phyloP scores from a whole-genome alignment of 2,329 filamentous ascomycete species.

The Dissoconium aciculare region DNA sequence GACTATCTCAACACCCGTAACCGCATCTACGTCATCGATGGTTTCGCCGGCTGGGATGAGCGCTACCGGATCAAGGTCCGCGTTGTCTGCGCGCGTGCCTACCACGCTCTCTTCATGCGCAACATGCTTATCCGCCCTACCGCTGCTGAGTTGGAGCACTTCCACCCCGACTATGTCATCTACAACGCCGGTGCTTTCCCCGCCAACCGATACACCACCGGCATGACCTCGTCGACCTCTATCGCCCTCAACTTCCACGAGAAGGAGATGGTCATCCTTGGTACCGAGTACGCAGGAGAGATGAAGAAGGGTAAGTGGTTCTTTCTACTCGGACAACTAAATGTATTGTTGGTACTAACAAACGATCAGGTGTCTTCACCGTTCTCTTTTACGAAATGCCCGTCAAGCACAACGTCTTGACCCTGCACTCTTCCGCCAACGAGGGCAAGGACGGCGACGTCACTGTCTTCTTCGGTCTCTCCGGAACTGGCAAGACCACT shows the following conservation, averaged over 20 bases:
- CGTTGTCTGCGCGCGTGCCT: constrained; percentile 95
- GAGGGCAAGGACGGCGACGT: constrained; percentile 90
- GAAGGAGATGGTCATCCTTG: constrained; percentile 99
- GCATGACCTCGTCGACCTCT: constrained; percentile 97
- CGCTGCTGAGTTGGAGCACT: constrained; percentile 83
- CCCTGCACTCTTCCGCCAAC: constrained; percentile 95
- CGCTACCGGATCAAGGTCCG: constrained; percentile 95
- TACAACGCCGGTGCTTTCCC: constrained; percentile 99
- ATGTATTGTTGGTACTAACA: constrained; percentile 5
- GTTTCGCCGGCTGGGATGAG: constrained; percentile 95
- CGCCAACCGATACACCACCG: constrained; percentile 91
- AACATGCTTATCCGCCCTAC: constrained; percentile 98
- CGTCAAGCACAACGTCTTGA: constrained; percentile 97
- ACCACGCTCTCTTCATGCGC: constrained; percentile 99
- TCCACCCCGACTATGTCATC: constrained; percentile 98
- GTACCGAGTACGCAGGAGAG: constrained; percentile 73
- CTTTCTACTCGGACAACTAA: constrained; percentile 3
- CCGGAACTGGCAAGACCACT: constrained; percentile 96
- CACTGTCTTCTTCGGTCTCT: constrained; percentile 97
- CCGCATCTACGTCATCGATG: constrained; percentile 96
- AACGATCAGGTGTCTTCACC: constrained; percentile 64
- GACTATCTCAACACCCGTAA: constrained; percentile 99
- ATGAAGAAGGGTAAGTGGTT: constrained; percentile 19
- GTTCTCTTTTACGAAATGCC: constrained; percentile 99
- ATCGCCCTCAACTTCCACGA: constrained; percentile 98